Evolutionary conservation across 2,329 filamentous ascomycete species (phyloP).

Genomic region (Penicillium sp.): DNA sequence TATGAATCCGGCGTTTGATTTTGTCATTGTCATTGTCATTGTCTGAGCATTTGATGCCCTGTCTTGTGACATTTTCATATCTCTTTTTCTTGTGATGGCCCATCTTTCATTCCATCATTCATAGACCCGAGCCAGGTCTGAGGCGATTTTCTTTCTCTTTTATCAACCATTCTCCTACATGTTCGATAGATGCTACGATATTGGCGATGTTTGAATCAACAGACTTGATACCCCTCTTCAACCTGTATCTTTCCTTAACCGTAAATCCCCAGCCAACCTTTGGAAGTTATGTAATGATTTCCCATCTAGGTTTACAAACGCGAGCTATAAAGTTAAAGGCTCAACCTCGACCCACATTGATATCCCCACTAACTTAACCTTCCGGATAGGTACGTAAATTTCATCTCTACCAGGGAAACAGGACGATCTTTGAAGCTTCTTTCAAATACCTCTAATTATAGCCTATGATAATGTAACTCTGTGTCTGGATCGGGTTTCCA

Average conservation of each 20-base stretch:
- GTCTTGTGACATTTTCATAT: slow-evolving; percentile 5
- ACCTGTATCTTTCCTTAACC: neutral
- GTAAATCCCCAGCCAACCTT: neutral
- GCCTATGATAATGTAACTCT: neutral
- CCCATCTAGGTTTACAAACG: too few species aligned
- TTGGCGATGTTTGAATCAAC: slow-evolving; percentile 16
- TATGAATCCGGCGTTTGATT: slow-evolving; percentile 17
- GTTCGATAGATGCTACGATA: slow-evolving; percentile 19
- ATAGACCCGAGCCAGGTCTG: slow-evolving; percentile 10
- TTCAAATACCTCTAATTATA: neutral
- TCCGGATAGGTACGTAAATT: neutral
- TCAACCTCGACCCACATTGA: neutral
- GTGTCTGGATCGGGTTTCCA: neutral
- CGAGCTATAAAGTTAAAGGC: neutral
- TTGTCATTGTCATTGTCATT: slow-evolving; percentile 5
- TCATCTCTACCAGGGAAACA: neutral
- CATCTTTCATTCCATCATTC: neutral
- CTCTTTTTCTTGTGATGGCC: slow-evolving; percentile 3
- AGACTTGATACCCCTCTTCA: slow-evolving; percentile 27
- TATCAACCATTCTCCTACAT: neutral
- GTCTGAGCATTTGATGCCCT: slow-evolving; percentile 9
- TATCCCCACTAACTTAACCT: neutral
- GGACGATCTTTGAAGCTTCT: neutral
- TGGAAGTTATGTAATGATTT: neutral
- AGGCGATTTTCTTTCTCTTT: slow-evolving; percentile 1